A percentile compares a stretch with the other conserved stretches of the same genome.
phyloP scores from a whole-genome alignment of 2,329 filamentous ascomycete species.

The Colletotrichum orchidophilum region DNA sequence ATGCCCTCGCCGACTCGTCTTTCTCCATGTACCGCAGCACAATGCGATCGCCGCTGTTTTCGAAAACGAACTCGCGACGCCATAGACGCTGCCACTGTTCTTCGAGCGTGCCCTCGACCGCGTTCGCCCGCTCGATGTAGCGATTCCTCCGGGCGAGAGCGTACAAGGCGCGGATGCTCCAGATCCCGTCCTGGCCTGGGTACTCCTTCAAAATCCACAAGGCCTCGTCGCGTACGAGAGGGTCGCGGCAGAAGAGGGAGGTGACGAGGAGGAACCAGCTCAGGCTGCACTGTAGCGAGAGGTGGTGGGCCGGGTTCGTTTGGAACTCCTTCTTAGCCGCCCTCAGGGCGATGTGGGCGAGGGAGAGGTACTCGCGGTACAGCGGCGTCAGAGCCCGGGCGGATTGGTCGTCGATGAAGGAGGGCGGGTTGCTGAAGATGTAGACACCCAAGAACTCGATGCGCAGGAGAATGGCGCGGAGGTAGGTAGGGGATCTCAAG shows the following conservation, averaged over 20 bases:
- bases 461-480: slow-evolving; percentile 45
- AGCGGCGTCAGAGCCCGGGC: slow-evolving; percentile 39
- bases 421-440: slow-evolving; percentile 41
- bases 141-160: slow-evolving; percentile 39
- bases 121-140: slow-evolving; percentile 41
- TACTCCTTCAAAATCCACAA: slow-evolving; percentile 44
- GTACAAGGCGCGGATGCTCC: slow-evolving; percentile 41
- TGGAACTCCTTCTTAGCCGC: slow-evolving; percentile 27
- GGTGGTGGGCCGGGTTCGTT: slow-evolving; percentile 37
- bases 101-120: slow-evolving; percentile 37
- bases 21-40: slow-evolving; percentile 43
- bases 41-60: slow-evolving; percentile 44
- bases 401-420: slow-evolving; percentile 37
- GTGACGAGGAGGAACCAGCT: slow-evolving; percentile 38
- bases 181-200: slow-evolving; percentile 45
- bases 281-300: slow-evolving; percentile 44
- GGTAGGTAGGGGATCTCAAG: slow-evolving; percentile 39
- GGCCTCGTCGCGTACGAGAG: slow-evolving; percentile 44
- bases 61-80: slow-evolving; percentile 46
- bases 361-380: slow-evolving; percentile 45
- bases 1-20: slow-evolving; percentile 39
- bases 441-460: slow-evolving; percentile 41
- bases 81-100: slow-evolving; percentile 46
- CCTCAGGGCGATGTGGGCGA: slow-evolving; percentile 41
- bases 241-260: slow-evolving; percentile 44